A percentile compares a stretch with the other conserved stretches of the same genome.
Evolutionary conservation across 2,329 filamentous ascomycete species (phyloP).

Genomic region (Paraconiothyrium brasiliense): DNA sequence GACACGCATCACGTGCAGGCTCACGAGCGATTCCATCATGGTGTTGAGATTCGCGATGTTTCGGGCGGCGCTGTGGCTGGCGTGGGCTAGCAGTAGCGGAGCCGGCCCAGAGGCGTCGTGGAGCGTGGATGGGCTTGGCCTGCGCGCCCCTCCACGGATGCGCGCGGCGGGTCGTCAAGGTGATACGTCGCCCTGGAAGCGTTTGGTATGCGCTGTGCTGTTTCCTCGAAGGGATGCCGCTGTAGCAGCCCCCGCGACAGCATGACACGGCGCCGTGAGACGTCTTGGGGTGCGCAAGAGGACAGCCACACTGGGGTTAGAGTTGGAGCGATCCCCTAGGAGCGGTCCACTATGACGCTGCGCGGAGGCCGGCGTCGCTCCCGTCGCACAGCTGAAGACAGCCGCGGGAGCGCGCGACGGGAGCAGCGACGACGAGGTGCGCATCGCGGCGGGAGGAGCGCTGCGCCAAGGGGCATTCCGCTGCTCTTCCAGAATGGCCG

Average conservation of each 20-base stretch:
- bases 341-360: conserved; percentile 13
- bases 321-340: conserved; percentile 3
- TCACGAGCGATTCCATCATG: conserved; percentile 29
- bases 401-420: not conserved
- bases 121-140: conserved; percentile 3
- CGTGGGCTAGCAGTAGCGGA: conserved; percentile 15
- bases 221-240: not conserved
- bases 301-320: conserved; percentile 9
- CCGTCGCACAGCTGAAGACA: conserved; percentile 4
- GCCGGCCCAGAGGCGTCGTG: conserved; percentile 12
- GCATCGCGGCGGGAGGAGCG: not conserved
- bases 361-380: conserved; percentile 6
- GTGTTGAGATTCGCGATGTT: conserved; percentile 44
- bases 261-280: conserved; percentile 1
- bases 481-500: conserved; percentile 15
- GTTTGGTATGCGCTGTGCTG: conserved; percentile 18
- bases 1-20: conserved; percentile 20
- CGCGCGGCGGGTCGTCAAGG: conserved; percentile 12
- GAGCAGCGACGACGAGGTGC: too few species aligned
- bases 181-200: conserved; percentile 19
- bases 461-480: conserved; percentile 16
- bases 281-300: not conserved
- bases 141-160: conserved; percentile 3
- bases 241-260: conserved; percentile 10
- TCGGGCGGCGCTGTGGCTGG: conserved; percentile 34